Base-by-base conservation (phyloP, 2,329 filamentous ascomycete genomes). In the Claviceps quebecensis region DNA sequence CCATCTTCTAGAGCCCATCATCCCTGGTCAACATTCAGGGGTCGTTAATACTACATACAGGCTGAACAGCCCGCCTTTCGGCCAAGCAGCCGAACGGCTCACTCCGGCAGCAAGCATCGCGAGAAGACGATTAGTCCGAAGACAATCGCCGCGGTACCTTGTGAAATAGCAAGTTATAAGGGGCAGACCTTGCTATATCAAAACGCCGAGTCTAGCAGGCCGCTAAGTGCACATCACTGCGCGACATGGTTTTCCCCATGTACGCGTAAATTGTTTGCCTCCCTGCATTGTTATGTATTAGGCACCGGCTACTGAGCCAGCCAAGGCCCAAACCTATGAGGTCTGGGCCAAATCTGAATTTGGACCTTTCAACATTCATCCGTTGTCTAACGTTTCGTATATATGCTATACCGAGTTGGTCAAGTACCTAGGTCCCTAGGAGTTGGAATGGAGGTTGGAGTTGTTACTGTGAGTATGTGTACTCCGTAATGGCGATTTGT, bases 391-490 rank as follows among this genome's bases (percentile, higher is more conserved):
- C 34, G 19, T 22, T 39, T 43, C 6, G 29, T 43, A 13, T 49
- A 29, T 13, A 14, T 49, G 39, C 22, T 29, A 41, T 45, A 22
- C 26, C 19, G 29, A 48, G 43, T 40, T 19, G 45, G 45, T 39
- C 38, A 50, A 45, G 36, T 37, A 47, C 37, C 19, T 47, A 16
- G 47, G 26, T 50, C 17, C 37, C 19, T 49, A 19, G 47, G 26
- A 47, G 16, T 43, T 47, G 43, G 47, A 26, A 26, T 39, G 19
- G 23, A 26, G 7, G 23, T 39, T 48, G 51, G 37, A 23, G 46
- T 14, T 36, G 19, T 53, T 39, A 34, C 47, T 45, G 45, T n/a
- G 43, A 49, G 48, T 19, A 53, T 40, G 38, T 47, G 45, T 17
- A 7, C 23, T 26, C 23, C 23, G 23, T 26, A 26, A 26, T 26